These are phyloP conservation scores for Gautieria morchelliformis DNA, from an alignment of 768 basidiomycete genomes.

Conservation along the genomic window DNA sequence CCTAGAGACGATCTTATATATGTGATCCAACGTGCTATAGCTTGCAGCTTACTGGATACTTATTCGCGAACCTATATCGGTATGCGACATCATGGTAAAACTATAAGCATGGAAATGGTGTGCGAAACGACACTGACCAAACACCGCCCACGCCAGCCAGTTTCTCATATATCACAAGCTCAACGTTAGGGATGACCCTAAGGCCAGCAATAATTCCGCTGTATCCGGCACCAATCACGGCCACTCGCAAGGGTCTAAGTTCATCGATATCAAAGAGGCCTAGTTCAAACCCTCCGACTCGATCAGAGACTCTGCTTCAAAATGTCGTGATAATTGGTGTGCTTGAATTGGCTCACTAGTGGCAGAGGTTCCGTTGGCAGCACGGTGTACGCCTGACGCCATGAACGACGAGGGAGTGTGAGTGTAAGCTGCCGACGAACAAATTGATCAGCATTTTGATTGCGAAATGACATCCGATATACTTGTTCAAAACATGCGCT, in stretches of 20 bases:
- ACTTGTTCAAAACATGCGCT: too few species aligned
- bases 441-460: too few species aligned
- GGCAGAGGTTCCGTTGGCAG: too few species aligned
- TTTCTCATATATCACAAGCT: conserved; percentile 51
- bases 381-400: too few species aligned
- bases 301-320: too few species aligned
- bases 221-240: conserved; percentile 49
- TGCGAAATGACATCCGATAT: too few species aligned
- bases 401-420: too few species aligned
- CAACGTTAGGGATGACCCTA: conserved; percentile 46
- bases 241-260: conserved; percentile 42
- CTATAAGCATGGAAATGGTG: conserved; percentile 3
- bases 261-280: conserved; percentile 42
- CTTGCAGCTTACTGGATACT: conserved; percentile 34
- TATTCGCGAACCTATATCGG: conserved; percentile 21
- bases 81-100: neutral
- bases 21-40: neutral
- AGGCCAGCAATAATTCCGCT: conserved; percentile 53
- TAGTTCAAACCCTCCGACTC: neutral
- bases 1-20: conserved; percentile 20
- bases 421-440: too few species aligned
- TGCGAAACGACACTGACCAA: conserved; percentile 28
- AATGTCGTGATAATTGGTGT: too few species aligned
- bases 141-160: conserved; percentile 51
- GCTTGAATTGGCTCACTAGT: too few species aligned